Percentiles rank a stretch among this genome's conserved stretches.
Conservation (phyloP, 164 flowering plant genomes). For the Buxus sempervirens region DNA sequence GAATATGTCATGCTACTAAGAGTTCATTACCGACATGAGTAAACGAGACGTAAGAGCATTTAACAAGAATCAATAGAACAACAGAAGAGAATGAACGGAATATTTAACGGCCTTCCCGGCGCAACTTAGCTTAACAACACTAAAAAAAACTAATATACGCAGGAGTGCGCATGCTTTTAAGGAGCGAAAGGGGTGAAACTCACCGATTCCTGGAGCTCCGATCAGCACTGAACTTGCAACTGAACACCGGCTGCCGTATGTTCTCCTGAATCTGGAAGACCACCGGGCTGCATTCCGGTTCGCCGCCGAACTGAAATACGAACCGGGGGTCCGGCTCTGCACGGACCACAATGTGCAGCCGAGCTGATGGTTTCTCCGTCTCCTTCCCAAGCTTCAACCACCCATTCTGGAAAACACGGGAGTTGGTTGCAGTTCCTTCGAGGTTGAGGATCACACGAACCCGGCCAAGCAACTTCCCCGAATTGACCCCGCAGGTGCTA, state of each 20-base stretch:
- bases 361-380: conserved; percentile 38
- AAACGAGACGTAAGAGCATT: background rate
- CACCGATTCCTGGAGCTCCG: conserved; percentile 73
- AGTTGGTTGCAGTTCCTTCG: conserved; percentile 28
- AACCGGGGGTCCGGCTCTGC: conserved; percentile 89
- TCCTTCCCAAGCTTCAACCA: conserved; percentile 67
- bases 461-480: conserved; percentile 58
- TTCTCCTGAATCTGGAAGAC: conserved; percentile 86
- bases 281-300: conserved; percentile 95
- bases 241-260: conserved; percentile 89
- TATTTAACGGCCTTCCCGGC: background rate
- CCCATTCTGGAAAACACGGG: conserved; percentile 59
- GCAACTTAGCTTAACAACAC: background rate
- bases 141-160: conserved; percentile 6
- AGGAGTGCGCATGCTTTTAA: background rate
- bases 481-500: conserved; percentile 51
- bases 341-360: conserved; percentile 63
- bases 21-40: too few relatives aligned
- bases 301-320: conserved; percentile 93
- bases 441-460: conserved; percentile 42
- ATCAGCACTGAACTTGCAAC: conserved; percentile 90
- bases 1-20: too few relatives aligned
- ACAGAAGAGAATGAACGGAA: background rate
- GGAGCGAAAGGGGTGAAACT: conserved; percentile 16
- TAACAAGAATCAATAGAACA: background rate